These are phyloP conservation scores for Spergularia marina DNA, from an alignment of 148 eudicot species.

Conservation along the genomic window DNA sequence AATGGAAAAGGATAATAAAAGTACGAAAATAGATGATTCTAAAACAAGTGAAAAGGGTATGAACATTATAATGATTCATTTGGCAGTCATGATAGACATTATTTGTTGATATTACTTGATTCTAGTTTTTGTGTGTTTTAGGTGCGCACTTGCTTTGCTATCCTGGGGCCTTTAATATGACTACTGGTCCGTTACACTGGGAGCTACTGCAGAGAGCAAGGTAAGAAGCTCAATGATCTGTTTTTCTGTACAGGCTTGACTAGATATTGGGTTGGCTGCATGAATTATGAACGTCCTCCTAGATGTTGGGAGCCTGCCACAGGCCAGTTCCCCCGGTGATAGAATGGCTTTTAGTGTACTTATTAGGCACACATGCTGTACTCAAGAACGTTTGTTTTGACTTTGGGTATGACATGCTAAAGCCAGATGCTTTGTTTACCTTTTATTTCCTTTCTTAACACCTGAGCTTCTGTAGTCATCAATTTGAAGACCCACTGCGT, in stretches of 20 bases:
- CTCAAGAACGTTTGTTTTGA: too few species aligned
- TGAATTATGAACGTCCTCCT: background rate
- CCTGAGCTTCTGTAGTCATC: too few species aligned
- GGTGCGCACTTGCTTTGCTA: constrained; percentile 66
- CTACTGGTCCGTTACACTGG: constrained; percentile 57
- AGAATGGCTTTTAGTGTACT: too few species aligned
- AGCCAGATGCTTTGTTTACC: too few species aligned
- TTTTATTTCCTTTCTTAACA: too few species aligned
- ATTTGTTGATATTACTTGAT: constrained; percentile 8
- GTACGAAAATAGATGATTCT: too few species aligned
- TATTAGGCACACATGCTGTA: too few species aligned
- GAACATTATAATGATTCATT: background rate
- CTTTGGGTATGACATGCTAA: too few species aligned
- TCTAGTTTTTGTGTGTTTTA: background rate
- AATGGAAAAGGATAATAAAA: too few species aligned
- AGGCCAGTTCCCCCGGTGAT: too few species aligned
- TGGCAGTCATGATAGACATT: background rate
- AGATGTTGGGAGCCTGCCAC: background rate
- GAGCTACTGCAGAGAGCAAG: constrained; percentile 70
- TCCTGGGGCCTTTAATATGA: constrained; percentile 76
- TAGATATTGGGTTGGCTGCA: background rate
- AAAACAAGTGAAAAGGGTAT: background rate
- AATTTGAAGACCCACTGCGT: too few species aligned
- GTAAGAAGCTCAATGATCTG: constrained; percentile 26
- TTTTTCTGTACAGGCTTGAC: background rate